Conservation (phyloP, 2,329 filamentous ascomycete genomes). For the Madurella fahalii region DNA sequence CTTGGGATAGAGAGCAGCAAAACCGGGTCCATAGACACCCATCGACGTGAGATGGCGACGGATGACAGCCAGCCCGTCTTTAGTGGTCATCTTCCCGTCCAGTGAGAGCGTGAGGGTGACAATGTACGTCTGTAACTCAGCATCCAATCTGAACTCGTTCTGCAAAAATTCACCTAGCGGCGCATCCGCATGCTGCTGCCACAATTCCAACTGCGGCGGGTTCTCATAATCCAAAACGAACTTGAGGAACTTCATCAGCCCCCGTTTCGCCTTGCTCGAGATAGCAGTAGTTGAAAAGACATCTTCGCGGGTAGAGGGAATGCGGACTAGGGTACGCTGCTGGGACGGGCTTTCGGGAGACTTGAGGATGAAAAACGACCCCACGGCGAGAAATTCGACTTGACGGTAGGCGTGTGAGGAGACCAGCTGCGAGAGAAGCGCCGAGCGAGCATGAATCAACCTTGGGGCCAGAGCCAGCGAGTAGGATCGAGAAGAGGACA, state of each 20-base stretch:
- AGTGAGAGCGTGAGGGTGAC: constrained; percentile 69
- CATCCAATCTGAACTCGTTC: constrained; percentile 62
- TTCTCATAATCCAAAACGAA: constrained; percentile 70
- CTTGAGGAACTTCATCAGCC: constrained; percentile 89
- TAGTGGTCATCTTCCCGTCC: constrained; percentile 57
- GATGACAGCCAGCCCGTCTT: constrained; percentile 67
- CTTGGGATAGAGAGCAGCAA: constrained; percentile 85
- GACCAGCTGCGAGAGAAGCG: constrained; percentile 74
- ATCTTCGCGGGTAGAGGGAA: constrained; percentile 88
- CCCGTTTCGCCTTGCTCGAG: constrained; percentile 74
- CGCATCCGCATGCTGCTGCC: constrained; percentile 53
- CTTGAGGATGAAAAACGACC: constrained; percentile 81
- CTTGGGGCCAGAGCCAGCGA: constrained; percentile 80
- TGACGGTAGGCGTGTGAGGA: constrained; percentile 84
- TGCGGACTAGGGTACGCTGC: constrained; percentile 53
- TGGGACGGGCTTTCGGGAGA: constrained; percentile 27
- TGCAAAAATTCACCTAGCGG: constrained; percentile 58
- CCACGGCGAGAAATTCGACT: constrained; percentile 89
- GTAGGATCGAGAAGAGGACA: constrained; percentile 69
- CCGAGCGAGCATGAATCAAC: constrained; percentile 78
- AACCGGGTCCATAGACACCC: constrained; percentile 82
- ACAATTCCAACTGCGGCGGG: constrained; percentile 50
- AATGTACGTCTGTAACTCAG: constrained; percentile 59
- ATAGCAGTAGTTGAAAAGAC: constrained; percentile 77
- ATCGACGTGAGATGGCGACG: constrained; percentile 80